These are phyloP conservation scores for Eimeria mitis DNA, from an alignment of 169 alveolate species.

Conservation along the genomic window DNA sequence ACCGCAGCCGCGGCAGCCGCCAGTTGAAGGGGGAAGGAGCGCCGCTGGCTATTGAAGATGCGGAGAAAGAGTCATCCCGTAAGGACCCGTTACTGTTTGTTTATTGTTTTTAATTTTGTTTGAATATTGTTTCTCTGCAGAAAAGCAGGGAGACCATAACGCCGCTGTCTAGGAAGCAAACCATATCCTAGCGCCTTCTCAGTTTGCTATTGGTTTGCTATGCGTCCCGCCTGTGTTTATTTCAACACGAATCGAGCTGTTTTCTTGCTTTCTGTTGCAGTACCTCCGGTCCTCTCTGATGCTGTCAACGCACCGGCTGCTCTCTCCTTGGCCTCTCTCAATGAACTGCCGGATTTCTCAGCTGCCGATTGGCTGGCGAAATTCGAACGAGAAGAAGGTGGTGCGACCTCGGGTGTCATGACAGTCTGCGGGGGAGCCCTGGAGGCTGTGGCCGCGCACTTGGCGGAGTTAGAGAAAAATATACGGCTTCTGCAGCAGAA, in stretches of 20 bases:
- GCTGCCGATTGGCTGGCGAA: slow-evolving; percentile 29
- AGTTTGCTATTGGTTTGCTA: not conserved
- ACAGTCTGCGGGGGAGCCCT: slow-evolving; percentile 8
- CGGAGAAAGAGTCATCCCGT: not conserved
- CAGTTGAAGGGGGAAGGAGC: not conserved
- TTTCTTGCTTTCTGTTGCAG: not conserved
- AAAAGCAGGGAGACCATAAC: not conserved
- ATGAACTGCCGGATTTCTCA: slow-evolving; percentile 23
- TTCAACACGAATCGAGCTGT: not conserved
- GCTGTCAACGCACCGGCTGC: not conserved
- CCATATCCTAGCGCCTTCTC: not conserved
- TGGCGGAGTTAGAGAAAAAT: not conserved
- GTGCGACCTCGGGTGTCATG: slow-evolving; percentile 4
- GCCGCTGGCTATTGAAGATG: not conserved
- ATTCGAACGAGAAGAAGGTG: not conserved
- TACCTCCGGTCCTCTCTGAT: not conserved
- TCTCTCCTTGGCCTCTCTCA: not conserved
- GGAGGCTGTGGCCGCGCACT: not conserved
- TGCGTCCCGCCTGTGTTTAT: not conserved
- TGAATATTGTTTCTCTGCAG: not conserved
- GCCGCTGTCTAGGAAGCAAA: not conserved
- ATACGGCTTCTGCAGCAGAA: not conserved
- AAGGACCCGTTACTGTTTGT: not conserved
- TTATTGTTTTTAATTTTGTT: not conserved
- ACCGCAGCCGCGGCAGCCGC: slow-evolving; percentile 42